A percentile compares a stretch with the other conserved stretches of the same genome.
phyloP scores from a whole-genome alignment of 495 filamentous ascomycete genomes.

The Neurospora tetraspora region DNA sequence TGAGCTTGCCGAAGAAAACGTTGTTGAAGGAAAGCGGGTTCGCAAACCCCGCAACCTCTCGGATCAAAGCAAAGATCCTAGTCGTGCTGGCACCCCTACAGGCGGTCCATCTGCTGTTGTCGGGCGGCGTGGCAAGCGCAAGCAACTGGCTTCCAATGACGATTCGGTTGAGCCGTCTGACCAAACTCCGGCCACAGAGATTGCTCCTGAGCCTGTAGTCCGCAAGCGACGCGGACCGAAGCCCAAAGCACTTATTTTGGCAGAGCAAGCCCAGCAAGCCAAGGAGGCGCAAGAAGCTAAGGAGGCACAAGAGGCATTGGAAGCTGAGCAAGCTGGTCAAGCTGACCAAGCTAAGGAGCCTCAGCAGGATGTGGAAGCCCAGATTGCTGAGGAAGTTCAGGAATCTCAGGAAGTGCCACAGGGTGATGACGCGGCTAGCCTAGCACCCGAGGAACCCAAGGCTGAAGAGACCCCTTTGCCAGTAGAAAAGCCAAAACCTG shows the following conservation, averaged over 20 bases:
- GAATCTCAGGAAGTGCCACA: not conserved
- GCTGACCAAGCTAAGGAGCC: not conserved
- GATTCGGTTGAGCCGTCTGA: slow-evolving; percentile 5
- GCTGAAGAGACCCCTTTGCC: not conserved
- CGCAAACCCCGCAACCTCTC: slow-evolving; percentile 32
- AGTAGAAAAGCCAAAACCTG: not conserved
- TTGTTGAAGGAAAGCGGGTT: slow-evolving; percentile 32
- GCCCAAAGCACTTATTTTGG: not conserved
- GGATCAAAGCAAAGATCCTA: slow-evolving; percentile 31
- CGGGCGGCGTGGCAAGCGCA: slow-evolving; percentile 25
- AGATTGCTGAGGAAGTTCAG: not conserved
- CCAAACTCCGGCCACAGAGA: slow-evolving; percentile 1
- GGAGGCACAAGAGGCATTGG: not conserved
- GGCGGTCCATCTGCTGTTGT: slow-evolving; percentile 3
- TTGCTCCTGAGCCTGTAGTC: not conserved
- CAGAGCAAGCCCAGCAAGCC: not conserved
- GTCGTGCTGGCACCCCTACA: slow-evolving; percentile 30
- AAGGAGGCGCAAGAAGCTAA: not conserved
- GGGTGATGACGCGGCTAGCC: not conserved
- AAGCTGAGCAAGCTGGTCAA: slow-evolving; percentile 1
- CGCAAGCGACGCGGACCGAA: slow-evolving; percentile 10
- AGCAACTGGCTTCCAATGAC: slow-evolving; percentile 5
- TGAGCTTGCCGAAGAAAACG: slow-evolving; percentile 31
- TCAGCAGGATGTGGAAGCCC: not conserved
- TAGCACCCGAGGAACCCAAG: not conserved